Evolutionary conservation across 176 grass and related monocot genomes (phyloP).

Genomic region (Hordeum marinum): DNA sequence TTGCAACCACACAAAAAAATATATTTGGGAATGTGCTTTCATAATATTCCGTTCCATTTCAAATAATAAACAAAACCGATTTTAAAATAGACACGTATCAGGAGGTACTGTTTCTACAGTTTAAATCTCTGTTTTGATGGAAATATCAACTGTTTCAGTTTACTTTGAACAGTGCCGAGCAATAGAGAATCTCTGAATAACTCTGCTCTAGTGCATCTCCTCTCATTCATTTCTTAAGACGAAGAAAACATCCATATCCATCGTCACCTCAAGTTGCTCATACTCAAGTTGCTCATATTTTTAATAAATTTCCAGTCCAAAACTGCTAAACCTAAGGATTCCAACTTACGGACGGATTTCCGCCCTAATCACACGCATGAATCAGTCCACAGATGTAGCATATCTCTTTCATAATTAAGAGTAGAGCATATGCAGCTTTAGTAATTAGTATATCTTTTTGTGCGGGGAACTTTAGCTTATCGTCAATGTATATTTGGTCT

Average conservation of each 20-base stretch:
- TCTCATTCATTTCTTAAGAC: not conserved
- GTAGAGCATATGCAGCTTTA: no score
- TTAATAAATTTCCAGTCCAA: no score
- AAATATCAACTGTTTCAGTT: not conserved
- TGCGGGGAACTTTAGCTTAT: no score
- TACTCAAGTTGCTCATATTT: no score
- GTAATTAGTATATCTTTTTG: no score
- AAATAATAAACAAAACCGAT: not conserved
- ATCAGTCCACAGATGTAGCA: no score
- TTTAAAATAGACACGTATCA: not conserved
- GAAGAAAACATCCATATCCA: not conserved
- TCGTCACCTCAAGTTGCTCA: no score
- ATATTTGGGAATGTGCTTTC: not conserved
- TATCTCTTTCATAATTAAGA: no score
- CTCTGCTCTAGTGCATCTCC: not conserved
- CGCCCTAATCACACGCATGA: no score
- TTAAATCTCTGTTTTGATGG: constrained; percentile 1
- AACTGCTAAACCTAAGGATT: no score
- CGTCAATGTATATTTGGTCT: no score
- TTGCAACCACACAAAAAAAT: not conserved
- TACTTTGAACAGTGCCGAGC: not conserved
- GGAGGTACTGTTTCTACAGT: not conserved
- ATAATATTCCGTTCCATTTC: not conserved
- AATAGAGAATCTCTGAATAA: not conserved
- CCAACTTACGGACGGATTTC: no score